Base-by-base conservation (phyloP, 2,329 filamentous ascomycete genomes). In the Fusarium sp. region DNA sequence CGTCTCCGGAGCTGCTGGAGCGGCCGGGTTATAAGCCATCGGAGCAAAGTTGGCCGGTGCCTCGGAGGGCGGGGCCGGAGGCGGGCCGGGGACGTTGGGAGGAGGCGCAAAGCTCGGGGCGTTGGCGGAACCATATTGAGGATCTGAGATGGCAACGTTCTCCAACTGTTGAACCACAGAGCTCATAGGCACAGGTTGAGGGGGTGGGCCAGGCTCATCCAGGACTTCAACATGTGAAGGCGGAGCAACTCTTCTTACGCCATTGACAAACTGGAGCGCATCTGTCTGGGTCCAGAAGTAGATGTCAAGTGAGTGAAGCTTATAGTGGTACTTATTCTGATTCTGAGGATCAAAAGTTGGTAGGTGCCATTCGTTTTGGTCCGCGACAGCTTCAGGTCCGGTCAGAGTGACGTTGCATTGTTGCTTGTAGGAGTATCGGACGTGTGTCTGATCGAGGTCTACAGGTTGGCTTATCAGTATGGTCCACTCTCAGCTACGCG, bases 231-330 rank as follows among this genome's bases (percentile, higher is more conserved):
- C 84, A 69, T 91, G 90, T 14, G 85, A 81, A 1, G 85, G 79
- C 8, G 92, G 91, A 31, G 94, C 81, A 9, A 94, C 88, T 61
- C 90, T 87, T 56, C 91, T 86, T 61, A 94, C 84, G 20, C 90
- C 90, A 75, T 91, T 91, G 68, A 95, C 83, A 72, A 95, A 93
- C 63, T 90, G 87, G 33, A 90, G 83, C 3, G 92, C 92, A 81
- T 95, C 93, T 62, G 90, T 86, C 68, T 90, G 89, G 1, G 90
- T 93, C 92, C 92, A 95, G 78, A 95, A 92, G 83, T 95, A 95
- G 20, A 95, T 84, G 78, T 95, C 93, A 64, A 95, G 80, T 0
- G 91, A 91, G 79, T 94, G 91, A 13, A 95, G 87, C 79, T 90
- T 91, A 83, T 94, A 94, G 85, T 94, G 89, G 80, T 94, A 95